Percentiles rank a stretch among this genome's conserved stretches.
phyloP scores from a whole-genome alignment of 2,329 filamentous ascomycete genomes.

The Microsporum canis region DNA sequence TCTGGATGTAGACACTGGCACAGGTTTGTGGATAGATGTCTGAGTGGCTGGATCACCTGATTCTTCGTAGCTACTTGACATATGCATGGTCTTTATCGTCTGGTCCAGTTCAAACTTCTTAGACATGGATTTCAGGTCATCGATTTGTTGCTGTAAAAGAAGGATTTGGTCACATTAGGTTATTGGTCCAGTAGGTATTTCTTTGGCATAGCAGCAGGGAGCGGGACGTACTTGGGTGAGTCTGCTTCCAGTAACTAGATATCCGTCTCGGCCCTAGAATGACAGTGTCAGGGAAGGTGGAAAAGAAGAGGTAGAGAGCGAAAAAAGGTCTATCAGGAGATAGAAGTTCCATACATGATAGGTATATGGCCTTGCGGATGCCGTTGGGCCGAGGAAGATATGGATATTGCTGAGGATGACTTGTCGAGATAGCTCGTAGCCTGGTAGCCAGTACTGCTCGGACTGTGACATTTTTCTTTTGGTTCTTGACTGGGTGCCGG shows the following conservation, averaged over 20 bases:
- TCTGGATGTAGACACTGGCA: conserved; percentile 26
- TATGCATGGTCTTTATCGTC: conserved; percentile 32
- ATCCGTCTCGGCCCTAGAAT: conserved; percentile 38
- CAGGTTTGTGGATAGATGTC: conserved; percentile 35
- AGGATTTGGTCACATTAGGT: conserved; percentile 6
- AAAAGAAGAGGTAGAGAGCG: neutral
- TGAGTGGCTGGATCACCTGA: conserved; percentile 20
- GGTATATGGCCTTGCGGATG: conserved; percentile 37
- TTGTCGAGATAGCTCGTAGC: conserved; percentile 39
- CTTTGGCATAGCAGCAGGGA: neutral
- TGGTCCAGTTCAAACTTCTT: conserved; percentile 39
- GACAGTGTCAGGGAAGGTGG: neutral
- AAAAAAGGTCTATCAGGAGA: conserved; percentile 1
- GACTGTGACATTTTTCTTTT: conserved; percentile 25
- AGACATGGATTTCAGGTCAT: conserved; percentile 38
- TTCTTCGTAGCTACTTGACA: conserved; percentile 17
- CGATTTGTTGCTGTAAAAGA: conserved; percentile 36
- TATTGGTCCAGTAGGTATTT: neutral
- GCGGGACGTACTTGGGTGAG: conserved; percentile 33
- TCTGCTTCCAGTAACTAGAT: conserved; percentile 36
- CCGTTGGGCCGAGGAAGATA: conserved; percentile 38
- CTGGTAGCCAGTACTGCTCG: conserved; percentile 40
- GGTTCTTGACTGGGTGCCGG: neutral
- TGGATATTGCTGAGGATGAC: conserved; percentile 40
- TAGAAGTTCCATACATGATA: conserved; percentile 32